Evolutionary conservation across 2,329 filamentous ascomycete genomes (phyloP).

Genomic region (Macrophomina pseudophaseolina): DNA sequence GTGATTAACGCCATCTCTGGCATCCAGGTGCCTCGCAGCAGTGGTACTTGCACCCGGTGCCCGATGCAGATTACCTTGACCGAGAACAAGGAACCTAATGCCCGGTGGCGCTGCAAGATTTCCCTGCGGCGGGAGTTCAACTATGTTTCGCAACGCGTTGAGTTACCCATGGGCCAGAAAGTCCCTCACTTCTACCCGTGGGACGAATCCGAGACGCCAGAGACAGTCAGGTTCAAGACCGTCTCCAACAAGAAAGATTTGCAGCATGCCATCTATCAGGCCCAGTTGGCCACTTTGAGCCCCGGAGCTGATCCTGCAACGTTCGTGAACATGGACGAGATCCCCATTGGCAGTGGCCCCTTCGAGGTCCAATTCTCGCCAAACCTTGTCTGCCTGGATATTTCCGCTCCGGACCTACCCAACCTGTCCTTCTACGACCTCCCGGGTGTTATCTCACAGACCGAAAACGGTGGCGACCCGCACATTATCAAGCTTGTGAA

Average conservation of each 20-base stretch:
- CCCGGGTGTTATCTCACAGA: conserved; percentile 78
- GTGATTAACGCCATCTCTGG: conserved; percentile 58
- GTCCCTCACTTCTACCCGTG: conserved; percentile 69
- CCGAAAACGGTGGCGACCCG: conserved; percentile 51
- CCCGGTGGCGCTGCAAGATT: conserved; percentile 70
- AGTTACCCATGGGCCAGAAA: background rate
- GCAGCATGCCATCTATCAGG: conserved; percentile 71
- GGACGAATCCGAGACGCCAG: conserved; percentile 53
- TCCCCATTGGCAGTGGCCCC: background rate
- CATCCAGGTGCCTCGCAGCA: conserved; percentile 72
- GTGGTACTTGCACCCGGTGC: conserved; percentile 78
- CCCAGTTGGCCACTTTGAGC: conserved; percentile 78
- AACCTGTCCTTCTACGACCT: conserved; percentile 84
- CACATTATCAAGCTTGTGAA: conserved; percentile 73
- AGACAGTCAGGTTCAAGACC: conserved; percentile 64
- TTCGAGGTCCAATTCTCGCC: conserved; percentile 74
- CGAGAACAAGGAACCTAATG: conserved; percentile 50
- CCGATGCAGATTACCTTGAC: conserved; percentile 79
- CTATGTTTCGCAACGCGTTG: conserved; percentile 46
- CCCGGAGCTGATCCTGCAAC: conserved; percentile 58
- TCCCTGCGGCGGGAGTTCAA: conserved; percentile 69
- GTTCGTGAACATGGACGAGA: conserved; percentile 37
- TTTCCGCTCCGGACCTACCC: conserved; percentile 72
- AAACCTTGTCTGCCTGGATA: conserved; percentile 74
- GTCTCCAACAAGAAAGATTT: conserved; percentile 67